Evolutionary conservation across 768 basidiomycete genomes (phyloP).

Genomic region (Boletellus sp.): DNA sequence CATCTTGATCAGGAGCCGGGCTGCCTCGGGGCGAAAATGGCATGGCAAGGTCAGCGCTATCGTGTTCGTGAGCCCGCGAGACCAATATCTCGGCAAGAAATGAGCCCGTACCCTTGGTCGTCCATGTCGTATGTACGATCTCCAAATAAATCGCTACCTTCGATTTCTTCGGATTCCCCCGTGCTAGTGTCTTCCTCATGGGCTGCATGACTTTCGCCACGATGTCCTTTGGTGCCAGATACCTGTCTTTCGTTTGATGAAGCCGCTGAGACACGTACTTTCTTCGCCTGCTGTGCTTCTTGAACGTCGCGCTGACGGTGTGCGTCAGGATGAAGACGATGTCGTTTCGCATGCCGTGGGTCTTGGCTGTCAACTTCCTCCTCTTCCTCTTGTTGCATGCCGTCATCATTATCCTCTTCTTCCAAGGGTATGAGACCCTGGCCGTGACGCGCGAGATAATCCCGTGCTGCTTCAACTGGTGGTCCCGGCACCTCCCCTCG

Average conservation of each 20-base stretch:
- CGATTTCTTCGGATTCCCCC: slow-evolving; percentile 5
- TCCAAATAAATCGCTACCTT: slow-evolving; percentile 24
- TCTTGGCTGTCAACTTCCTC: neutral
- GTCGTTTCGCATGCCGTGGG: slow-evolving; percentile 14
- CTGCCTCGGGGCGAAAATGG: neutral
- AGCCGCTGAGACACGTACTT: slow-evolving; percentile 4
- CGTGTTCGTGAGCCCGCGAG: neutral
- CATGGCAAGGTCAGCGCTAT: slow-evolving; percentile 4
- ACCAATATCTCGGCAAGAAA: neutral
- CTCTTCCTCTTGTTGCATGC: neutral
- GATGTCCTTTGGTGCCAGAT: neutral
- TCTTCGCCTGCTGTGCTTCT: slow-evolving; percentile 9
- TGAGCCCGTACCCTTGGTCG: slow-evolving; percentile 12
- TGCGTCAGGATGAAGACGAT: slow-evolving; percentile 7
- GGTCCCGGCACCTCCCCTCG: neutral
- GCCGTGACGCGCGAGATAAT: slow-evolving; percentile 1
- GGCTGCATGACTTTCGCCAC: neutral
- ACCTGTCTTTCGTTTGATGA: neutral
- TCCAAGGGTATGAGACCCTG: neutral
- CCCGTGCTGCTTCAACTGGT: neutral
- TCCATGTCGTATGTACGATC: slow-evolving; percentile 7
- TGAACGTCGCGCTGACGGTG: neutral
- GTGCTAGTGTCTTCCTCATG: neutral
- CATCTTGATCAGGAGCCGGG: neutral
- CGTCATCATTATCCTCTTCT: neutral